Evolutionary conservation across 768 basidiomycete genomes (phyloP).

Genomic region (Termitomyces sp.): DNA sequence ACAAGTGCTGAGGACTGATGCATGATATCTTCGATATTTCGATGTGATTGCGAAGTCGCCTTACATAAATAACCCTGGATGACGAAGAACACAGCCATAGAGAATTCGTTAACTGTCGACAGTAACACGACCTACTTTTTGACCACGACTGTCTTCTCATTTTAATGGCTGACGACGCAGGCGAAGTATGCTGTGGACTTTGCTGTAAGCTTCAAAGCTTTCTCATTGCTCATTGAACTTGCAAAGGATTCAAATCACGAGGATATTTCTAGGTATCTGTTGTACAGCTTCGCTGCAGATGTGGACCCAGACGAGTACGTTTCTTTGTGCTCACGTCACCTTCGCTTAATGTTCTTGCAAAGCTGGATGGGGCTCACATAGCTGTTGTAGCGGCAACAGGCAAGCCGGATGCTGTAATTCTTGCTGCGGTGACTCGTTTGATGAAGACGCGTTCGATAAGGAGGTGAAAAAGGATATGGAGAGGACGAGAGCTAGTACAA

Average conservation of each 20-base stretch:
- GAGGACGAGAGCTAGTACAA: slow-evolving; percentile 25
- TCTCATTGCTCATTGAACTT: too few species aligned
- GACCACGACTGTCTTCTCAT: background rate
- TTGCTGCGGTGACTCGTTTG: slow-evolving; percentile 38
- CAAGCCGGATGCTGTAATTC: slow-evolving; percentile 40
- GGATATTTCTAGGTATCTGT: slow-evolving; percentile 11
- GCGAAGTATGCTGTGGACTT: slow-evolving; percentile 19
- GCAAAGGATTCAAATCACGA: background rate
- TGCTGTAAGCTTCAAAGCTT: slow-evolving; percentile 21
- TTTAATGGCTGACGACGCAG: slow-evolving; percentile 1
- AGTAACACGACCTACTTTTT: too few species aligned
- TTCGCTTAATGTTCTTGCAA: background rate
- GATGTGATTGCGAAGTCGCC: background rate
- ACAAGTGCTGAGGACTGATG: background rate
- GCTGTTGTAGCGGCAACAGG: slow-evolving; percentile 24
- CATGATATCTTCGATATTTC: too few species aligned
- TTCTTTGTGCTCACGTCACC: background rate
- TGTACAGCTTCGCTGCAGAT: slow-evolving; percentile 11
- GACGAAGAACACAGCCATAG: background rate
- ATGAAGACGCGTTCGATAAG: slow-evolving; percentile 40
- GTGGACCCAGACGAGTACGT: slow-evolving; percentile 25
- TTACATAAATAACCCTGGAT: background rate
- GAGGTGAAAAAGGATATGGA: slow-evolving; percentile 34
- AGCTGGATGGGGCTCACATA: slow-evolving; percentile 27
- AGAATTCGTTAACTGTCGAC: too few species aligned